Evolutionary conservation across 768 basidiomycete species (phyloP).

Genomic region (Pleurotus citrinopileatus): DNA sequence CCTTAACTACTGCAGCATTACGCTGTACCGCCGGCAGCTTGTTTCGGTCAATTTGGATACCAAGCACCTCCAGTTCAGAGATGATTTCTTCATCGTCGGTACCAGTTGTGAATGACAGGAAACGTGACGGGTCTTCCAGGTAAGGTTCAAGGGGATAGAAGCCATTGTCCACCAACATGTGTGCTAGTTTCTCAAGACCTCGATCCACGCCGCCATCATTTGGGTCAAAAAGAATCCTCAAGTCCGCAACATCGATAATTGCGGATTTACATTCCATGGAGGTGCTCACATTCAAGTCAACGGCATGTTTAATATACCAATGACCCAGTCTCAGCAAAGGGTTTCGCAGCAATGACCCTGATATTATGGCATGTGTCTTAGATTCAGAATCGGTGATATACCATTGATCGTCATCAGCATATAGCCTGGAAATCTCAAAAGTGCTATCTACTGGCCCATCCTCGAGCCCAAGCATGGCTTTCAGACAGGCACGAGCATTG

Average conservation of each 20-base stretch:
- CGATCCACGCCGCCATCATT: neutral
- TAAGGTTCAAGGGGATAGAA: neutral
- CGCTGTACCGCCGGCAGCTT: neutral
- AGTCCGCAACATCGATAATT: neutral
- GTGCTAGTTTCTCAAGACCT: neutral
- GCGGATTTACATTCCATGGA: neutral
- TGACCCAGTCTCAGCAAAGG: too few relatives aligned
- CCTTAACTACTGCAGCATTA: conserved; percentile 12
- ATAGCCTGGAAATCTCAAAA: too few relatives aligned
- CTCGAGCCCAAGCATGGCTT: too few relatives aligned
- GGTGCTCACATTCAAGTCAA: neutral
- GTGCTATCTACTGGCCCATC: too few relatives aligned
- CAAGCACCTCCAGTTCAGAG: neutral
- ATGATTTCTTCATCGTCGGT: too few relatives aligned
- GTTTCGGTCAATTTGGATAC: neutral
- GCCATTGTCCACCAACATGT: too few relatives aligned
- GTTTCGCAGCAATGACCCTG: too few relatives aligned
- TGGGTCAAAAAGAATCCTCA: neutral
- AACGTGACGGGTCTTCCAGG: neutral
- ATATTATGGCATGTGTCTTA: too few relatives aligned
- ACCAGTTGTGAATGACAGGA: too few relatives aligned
- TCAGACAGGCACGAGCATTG: too few relatives aligned
- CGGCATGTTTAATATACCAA: neutral
- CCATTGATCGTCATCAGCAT: too few relatives aligned
- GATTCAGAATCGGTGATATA: too few relatives aligned